phyloP scores from a whole-genome alignment of 2,329 filamentous ascomycete species.

The Apiospora sp. region DNA sequence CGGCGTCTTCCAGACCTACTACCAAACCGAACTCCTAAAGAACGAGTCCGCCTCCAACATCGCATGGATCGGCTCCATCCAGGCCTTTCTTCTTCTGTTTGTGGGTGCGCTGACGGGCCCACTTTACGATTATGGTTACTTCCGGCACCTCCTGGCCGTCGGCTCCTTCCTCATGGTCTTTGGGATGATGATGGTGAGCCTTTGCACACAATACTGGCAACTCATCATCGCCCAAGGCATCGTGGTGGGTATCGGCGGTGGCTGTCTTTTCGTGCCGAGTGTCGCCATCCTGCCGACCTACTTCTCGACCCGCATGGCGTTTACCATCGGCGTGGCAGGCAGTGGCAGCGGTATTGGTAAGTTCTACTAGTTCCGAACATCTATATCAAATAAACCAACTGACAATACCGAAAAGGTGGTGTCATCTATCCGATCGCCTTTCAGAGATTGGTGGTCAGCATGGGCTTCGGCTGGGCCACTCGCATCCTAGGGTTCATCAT shows the following conservation, averaged over 20 bases:
- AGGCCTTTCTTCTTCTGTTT: conserved; percentile 54
- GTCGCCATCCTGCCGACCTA: conserved; percentile 46
- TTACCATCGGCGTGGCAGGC: background rate
- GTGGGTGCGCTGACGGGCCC: conserved; percentile 38
- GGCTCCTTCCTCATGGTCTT: conserved; percentile 64
- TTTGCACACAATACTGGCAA: conserved; percentile 53
- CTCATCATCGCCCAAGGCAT: conserved; percentile 49
- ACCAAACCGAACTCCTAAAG: conserved; percentile 47
- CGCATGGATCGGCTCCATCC: conserved; percentile 57
- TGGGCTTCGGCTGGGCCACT: conserved; percentile 52
- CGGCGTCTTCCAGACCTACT: conserved; percentile 63
- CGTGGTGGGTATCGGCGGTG: conserved; percentile 43
- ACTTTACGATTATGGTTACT: conserved; percentile 54
- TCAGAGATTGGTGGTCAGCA: conserved; percentile 57
- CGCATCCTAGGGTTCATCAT: conserved; percentile 48
- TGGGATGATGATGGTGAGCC: conserved; percentile 67
- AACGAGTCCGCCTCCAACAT: conserved; percentile 47
- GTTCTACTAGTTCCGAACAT: conserved; percentile 41
- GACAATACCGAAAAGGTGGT: conserved; percentile 48
- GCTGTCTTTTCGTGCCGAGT: conserved; percentile 46
- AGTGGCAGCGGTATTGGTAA: background rate
- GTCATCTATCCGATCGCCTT: conserved; percentile 65
- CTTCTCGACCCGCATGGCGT: conserved; percentile 47
- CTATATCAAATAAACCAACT: no score
- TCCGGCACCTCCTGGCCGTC: conserved; percentile 58